A percentile compares a stretch with the other conserved stretches of the same genome.
phyloP scores from a whole-genome alignment of 805 yeast species.

The Yamadazyma sp. region DNA sequence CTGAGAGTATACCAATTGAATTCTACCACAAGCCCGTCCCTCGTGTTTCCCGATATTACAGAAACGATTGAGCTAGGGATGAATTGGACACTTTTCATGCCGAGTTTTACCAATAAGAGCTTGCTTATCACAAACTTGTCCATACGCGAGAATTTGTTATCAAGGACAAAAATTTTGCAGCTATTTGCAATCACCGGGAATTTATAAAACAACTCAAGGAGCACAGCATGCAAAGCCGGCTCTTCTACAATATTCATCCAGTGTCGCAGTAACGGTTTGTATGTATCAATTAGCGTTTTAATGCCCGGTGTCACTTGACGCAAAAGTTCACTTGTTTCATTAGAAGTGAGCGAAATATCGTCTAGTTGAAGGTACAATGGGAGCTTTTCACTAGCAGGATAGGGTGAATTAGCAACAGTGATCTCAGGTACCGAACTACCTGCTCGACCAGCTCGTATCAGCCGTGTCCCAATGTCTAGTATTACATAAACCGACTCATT shows the following conservation, averaged over 20 bases:
- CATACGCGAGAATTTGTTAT: conserved; percentile 13
- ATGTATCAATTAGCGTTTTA: conserved; percentile 6
- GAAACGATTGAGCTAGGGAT: conserved; percentile 21
- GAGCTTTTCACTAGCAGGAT: neutral
- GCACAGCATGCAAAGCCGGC: conserved; percentile 11
- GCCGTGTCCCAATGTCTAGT: conserved; percentile 18
- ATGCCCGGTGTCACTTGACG: neutral
- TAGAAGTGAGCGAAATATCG: conserved; percentile 21
- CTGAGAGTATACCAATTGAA: conserved; percentile 27
- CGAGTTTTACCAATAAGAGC: conserved; percentile 22
- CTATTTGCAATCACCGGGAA: conserved; percentile 20
- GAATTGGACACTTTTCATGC: conserved; percentile 25
- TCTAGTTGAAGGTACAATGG: conserved; percentile 23
- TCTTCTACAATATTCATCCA: conserved; percentile 15
- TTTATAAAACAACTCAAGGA: conserved; percentile 17
- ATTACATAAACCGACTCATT: conserved; percentile 16
- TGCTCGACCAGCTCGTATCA: conserved; percentile 25
- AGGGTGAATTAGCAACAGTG: conserved; percentile 8
- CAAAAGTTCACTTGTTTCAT: conserved; percentile 14
- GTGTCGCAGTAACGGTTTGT: conserved; percentile 5
- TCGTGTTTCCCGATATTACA: conserved; percentile 21
- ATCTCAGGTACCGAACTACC: conserved; percentile 23
- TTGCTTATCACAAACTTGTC: conserved; percentile 20
- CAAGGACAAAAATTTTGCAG: conserved; percentile 23
- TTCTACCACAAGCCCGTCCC: conserved; percentile 29